Percentiles rank a stretch among this genome's conserved stretches.
Evolutionary conservation across 768 basidiomycete genomes (phyloP).

Genomic region (Xerocomellus dryophilus): DNA sequence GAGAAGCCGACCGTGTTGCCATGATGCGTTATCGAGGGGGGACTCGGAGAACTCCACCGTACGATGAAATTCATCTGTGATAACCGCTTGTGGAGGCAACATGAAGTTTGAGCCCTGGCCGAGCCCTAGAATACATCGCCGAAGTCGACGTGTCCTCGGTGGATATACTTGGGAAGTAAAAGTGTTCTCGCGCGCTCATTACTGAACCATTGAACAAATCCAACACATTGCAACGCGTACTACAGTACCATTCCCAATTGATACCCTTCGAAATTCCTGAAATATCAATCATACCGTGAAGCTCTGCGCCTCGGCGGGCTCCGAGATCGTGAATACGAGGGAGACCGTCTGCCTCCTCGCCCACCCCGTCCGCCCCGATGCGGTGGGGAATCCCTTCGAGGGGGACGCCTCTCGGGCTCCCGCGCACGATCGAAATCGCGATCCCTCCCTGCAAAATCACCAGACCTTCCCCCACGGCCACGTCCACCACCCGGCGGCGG

Average conservation of each 20-base stretch:
- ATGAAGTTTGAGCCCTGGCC: too few relatives aligned
- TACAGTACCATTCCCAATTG: neutral
- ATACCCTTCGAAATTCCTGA: neutral
- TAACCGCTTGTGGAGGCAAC: too few relatives aligned
- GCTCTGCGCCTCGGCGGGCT: conserved; percentile 41
- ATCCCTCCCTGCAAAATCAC: conserved; percentile 35
- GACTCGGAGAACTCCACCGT: too few relatives aligned
- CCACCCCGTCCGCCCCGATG: conserved; percentile 45
- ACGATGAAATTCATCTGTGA: too few relatives aligned
- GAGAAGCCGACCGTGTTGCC: too few relatives aligned
- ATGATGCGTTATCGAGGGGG: too few relatives aligned
- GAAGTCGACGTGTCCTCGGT: too few relatives aligned
- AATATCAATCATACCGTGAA: conserved; percentile 32
- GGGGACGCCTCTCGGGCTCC: conserved; percentile 49
- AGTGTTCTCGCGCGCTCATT: too few relatives aligned
- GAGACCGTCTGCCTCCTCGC: conserved; percentile 39
- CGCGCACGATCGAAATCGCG: conserved; percentile 37
- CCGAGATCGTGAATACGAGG: conserved; percentile 38
- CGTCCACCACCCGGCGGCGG: conserved; percentile 41
- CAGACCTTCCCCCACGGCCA: conserved; percentile 40
- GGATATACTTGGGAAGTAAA: neutral
- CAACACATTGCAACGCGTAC: neutral
- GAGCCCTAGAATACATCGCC: too few relatives aligned
- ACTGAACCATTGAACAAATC: neutral
- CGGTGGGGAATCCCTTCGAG: conserved; percentile 48